A percentile compares a stretch with the other conserved stretches of the same genome.
Conservation (phyloP, 140 eudicot genomes). For the Erigeron philadelphicus region DNA sequence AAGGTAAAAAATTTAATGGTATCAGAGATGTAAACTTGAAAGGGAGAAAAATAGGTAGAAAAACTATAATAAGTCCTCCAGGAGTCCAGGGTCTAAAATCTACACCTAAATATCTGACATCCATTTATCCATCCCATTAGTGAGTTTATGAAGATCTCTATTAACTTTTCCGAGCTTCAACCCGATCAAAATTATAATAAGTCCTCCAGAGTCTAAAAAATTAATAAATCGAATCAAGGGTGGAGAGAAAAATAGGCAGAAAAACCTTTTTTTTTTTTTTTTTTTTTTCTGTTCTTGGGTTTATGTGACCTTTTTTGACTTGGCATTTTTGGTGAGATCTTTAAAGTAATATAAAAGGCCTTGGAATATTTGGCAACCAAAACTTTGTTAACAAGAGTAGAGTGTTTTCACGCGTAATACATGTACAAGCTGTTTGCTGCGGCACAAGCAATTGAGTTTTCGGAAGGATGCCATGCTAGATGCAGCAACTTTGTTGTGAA, state of each 20-base stretch:
- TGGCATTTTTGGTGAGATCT: constrained; percentile 3
- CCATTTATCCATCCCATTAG: constrained; percentile 6
- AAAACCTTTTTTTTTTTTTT: constrained; percentile 9
- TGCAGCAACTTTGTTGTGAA: constrained; percentile 70
- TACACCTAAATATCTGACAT: constrained; percentile 20
- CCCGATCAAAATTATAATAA: constrained; percentile 31
- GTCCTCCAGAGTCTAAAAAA: constrained; percentile 18
- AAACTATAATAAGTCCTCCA: no score
- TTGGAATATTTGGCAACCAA: constrained; percentile 16
- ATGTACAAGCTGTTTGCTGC: constrained; percentile 94
- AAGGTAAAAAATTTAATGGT: constrained; percentile 16
- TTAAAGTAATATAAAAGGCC: background rate
- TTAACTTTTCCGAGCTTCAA: constrained; percentile 33
- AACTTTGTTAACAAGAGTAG: constrained; percentile 19
- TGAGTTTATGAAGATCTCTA: constrained; percentile 26
- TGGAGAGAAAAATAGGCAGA: constrained; percentile 23
- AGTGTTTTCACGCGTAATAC: constrained; percentile 64
- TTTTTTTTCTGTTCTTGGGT: background rate
- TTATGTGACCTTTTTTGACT: constrained; percentile 2
- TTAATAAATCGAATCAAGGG: constrained; percentile 31
- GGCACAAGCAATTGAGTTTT: constrained; percentile 83
- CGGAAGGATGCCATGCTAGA: constrained; percentile 90
- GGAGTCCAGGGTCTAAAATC: no score
- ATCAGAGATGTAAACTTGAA: constrained; percentile 26
- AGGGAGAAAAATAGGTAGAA: no score